These are phyloP conservation scores for Ustilago bromivora DNA, from an alignment of 1,284 basidiomycete species.

Conservation along the genomic window DNA sequence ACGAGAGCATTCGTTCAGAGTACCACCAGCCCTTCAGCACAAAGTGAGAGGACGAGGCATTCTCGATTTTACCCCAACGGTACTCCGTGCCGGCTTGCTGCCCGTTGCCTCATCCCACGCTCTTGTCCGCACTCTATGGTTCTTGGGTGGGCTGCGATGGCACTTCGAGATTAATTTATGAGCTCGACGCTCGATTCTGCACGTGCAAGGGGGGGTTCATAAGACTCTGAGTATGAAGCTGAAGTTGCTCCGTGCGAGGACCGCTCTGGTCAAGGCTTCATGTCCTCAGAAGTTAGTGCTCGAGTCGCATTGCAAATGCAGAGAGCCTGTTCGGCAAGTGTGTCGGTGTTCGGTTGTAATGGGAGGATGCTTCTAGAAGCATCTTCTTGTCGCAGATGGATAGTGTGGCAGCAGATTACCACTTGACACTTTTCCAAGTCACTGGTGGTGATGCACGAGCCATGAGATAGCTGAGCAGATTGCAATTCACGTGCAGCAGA, in stretches of 20 bases:
- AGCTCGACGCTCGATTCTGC: neutral
- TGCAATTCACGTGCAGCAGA: neutral
- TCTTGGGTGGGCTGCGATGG: neutral
- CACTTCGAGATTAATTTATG: neutral
- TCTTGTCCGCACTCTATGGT: neutral
- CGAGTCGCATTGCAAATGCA: neutral
- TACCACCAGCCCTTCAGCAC: neutral
- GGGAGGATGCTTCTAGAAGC: constrained; percentile 4
- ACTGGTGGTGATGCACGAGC: neutral
- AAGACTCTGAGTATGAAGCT: neutral
- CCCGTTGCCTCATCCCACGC: neutral
- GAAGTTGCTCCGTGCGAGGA: constrained; percentile 5
- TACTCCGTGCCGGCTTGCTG: neutral
- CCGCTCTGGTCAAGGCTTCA: constrained; percentile 2
- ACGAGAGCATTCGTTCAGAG: too few species aligned
- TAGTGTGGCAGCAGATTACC: neutral
- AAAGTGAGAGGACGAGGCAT: too few species aligned
- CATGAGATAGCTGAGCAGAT: neutral
- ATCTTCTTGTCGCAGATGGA: neutral
- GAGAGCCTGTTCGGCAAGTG: neutral
- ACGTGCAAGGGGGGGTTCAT: neutral
- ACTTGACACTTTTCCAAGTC: neutral
- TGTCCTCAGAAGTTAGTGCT: neutral
- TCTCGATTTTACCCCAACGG: neutral
- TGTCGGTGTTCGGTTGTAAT: neutral